phyloP scores from a whole-genome alignment of 2,329 filamentous ascomycete species.

The Cladophialophora exuberans region DNA sequence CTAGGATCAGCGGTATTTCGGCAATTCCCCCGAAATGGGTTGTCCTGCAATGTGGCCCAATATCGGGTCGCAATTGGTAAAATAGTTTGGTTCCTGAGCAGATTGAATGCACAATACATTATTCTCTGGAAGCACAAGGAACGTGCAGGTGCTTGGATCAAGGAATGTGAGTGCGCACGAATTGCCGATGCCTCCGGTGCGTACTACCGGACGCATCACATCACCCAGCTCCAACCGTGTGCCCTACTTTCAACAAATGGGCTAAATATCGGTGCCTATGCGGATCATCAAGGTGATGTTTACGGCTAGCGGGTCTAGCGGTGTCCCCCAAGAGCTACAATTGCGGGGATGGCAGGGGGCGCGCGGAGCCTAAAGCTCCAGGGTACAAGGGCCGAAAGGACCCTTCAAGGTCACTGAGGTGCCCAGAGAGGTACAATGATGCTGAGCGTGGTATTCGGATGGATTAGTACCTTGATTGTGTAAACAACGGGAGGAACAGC shows the following conservation, averaged over 20 bases:
- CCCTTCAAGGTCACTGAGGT: no score
- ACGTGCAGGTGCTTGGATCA: no score
- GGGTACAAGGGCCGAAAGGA: no score
- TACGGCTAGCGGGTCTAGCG: background rate
- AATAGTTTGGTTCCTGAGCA: no score
- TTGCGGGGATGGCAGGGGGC: no score
- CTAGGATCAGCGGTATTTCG: background rate
- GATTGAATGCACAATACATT: no score
- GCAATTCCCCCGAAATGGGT: background rate
- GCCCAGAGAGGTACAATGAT: no score
- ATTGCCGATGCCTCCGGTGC: background rate
- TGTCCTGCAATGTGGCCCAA: background rate
- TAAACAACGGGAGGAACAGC: constrained; percentile 8
- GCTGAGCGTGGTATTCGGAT: background rate
- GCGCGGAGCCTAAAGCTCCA: no score
- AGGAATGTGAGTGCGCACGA: no score
- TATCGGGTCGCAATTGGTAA: constrained; percentile 9
- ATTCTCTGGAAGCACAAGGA: no score
- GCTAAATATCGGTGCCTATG: constrained; percentile 17
- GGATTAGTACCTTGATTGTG: constrained; percentile 2
- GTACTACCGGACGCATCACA: constrained; percentile 8
- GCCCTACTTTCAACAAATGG: constrained; percentile 11
- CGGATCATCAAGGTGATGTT: background rate
- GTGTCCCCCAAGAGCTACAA: no score
- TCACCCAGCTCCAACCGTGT: background rate